phyloP scores from a whole-genome alignment of 2,329 filamentous ascomycete genomes.

The Venturia aucupariae region DNA sequence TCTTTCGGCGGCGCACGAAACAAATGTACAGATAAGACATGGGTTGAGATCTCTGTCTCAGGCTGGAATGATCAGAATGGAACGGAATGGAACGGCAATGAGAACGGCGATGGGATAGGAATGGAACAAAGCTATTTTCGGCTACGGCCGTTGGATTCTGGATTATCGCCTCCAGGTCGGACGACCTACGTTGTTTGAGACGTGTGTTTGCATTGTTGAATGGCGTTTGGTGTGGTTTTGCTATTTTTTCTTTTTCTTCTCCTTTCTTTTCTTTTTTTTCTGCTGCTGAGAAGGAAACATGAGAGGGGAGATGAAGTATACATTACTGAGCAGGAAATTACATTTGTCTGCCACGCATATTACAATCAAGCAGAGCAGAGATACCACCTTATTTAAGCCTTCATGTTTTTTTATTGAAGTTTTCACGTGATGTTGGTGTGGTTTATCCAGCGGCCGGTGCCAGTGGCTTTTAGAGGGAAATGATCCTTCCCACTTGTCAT shows the following conservation, averaged over 20 bases:
- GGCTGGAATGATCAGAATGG: not conserved
- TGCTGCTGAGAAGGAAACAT: not conserved
- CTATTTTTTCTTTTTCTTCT: not conserved
- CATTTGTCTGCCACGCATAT: not conserved
- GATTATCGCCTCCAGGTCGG: not conserved
- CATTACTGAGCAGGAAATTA: not conserved
- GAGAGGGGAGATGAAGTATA: not conserved
- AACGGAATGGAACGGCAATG: not conserved
- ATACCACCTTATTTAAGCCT: not conserved
- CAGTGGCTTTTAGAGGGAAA: no score
- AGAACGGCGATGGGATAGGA: not conserved
- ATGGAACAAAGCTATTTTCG: not conserved
- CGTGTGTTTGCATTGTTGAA: conserved; percentile 2
- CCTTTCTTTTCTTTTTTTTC: not conserved
- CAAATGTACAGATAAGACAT: not conserved
- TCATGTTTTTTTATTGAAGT: no score
- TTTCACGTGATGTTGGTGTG: no score
- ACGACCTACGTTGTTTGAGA: not conserved
- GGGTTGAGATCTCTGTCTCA: not conserved
- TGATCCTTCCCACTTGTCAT: no score
- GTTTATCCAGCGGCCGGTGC: no score
- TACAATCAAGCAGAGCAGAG: not conserved
- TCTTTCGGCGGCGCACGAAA: not conserved
- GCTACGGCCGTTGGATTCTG: not conserved
- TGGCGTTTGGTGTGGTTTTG: not conserved